Evolutionary conservation across 2,329 filamentous ascomycete genomes (phyloP).

Genomic region (Lithohypha guttulata): DNA sequence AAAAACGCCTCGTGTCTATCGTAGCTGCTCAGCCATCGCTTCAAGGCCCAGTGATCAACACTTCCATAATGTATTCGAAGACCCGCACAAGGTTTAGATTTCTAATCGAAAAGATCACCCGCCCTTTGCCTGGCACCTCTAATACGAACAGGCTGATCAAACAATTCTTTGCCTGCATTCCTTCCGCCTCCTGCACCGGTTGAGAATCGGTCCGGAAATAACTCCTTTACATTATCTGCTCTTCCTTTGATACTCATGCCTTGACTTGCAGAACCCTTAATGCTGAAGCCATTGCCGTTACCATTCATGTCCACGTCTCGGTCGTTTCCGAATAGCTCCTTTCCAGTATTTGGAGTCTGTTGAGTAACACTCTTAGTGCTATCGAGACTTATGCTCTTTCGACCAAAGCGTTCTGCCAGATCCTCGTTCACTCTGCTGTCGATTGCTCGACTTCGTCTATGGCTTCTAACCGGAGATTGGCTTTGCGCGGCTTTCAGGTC

Average conservation of each 20-base stretch:
- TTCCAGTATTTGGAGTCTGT: slow-evolving; percentile 23
- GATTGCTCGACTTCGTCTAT: slow-evolving; percentile 41
- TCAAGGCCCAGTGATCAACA: too few species aligned
- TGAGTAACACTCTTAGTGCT: slow-evolving; percentile 18
- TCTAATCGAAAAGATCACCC: slow-evolving; percentile 59
- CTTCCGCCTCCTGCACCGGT: slow-evolving; percentile 18
- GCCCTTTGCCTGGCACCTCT: slow-evolving; percentile 48
- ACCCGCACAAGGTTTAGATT: neutral
- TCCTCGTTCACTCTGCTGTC: slow-evolving; percentile 45
- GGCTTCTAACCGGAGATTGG: slow-evolving; percentile 31
- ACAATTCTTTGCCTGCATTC: slow-evolving; percentile 60
- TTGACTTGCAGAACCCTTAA: slow-evolving; percentile 26
- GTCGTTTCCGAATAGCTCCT: slow-evolving; percentile 37
- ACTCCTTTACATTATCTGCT: slow-evolving; percentile 50
- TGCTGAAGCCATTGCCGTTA: slow-evolving; percentile 23
- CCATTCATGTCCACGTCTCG: slow-evolving; percentile 27
- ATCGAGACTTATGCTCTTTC: slow-evolving; percentile 21
- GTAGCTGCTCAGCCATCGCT: too few species aligned
- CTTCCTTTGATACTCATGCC: slow-evolving; percentile 62
- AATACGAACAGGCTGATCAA: slow-evolving; percentile 47
- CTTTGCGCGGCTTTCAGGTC: slow-evolving; percentile 46
- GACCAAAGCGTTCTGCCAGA: slow-evolving; percentile 29
- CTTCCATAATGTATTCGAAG: too few species aligned
- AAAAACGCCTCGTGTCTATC: too few species aligned
- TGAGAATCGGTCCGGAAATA: slow-evolving; percentile 53